Conservation (phyloP, 1,139 yeast genomes). For the Pneumocystis murina region DNA sequence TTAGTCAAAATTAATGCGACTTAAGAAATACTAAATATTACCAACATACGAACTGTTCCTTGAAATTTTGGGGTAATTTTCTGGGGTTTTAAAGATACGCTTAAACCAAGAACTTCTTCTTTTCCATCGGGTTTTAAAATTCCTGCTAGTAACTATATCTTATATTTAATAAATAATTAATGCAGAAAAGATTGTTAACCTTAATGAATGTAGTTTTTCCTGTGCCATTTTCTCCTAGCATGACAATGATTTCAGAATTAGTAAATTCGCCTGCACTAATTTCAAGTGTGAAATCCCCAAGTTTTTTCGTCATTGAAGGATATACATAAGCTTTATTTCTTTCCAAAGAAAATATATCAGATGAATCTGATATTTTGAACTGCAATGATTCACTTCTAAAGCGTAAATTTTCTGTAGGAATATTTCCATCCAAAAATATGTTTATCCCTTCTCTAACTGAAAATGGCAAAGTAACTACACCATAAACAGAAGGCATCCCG, state of each 20-base stretch:
- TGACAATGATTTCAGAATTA: slow-evolving; percentile 89
- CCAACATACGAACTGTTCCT: slow-evolving; percentile 90
- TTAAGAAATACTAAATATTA: not conserved
- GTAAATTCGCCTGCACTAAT: slow-evolving; percentile 82
- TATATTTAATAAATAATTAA: not conserved
- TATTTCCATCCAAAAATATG: slow-evolving; percentile 93
- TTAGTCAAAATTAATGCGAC: not conserved
- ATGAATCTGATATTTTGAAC: slow-evolving; percentile 85
- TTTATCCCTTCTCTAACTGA: slow-evolving; percentile 98
- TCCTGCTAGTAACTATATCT: slow-evolving; percentile 56
- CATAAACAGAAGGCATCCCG: slow-evolving; percentile 96
- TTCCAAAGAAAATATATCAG: slow-evolving; percentile 62
- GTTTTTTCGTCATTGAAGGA: slow-evolving; percentile 74
- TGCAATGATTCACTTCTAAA: slow-evolving; percentile 91
- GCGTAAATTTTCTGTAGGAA: slow-evolving; percentile 90
- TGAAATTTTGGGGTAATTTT: slow-evolving; percentile 96
- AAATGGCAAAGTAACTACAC: slow-evolving; percentile 90
- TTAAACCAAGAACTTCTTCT: slow-evolving; percentile 63
- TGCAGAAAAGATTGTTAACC: slow-evolving; percentile 6
- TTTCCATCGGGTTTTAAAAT: slow-evolving; percentile 75
- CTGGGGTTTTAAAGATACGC: slow-evolving; percentile 96
- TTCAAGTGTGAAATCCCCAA: slow-evolving; percentile 81
- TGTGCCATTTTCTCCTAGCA: slow-evolving; percentile 99
- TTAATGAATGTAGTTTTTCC: slow-evolving; percentile 97
- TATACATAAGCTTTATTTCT: slow-evolving; percentile 63